These are phyloP conservation scores for Pestalotiopsis sp. DNA, from an alignment of 2,329 filamentous ascomycete species.

Conservation along the genomic window DNA sequence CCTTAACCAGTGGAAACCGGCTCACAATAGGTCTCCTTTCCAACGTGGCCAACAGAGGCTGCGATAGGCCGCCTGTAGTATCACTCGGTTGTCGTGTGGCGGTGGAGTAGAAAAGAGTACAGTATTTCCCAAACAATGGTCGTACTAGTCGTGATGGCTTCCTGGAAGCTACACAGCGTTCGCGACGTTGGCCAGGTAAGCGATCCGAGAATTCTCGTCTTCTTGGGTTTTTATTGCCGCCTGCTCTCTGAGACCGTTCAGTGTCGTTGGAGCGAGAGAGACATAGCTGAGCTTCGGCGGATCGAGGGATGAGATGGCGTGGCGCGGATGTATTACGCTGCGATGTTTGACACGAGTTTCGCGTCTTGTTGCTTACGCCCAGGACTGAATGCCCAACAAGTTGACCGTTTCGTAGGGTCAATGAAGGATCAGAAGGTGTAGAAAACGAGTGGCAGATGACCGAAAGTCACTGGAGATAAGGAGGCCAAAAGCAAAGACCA, in stretches of 20 bases:
- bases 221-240: not conserved
- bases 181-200: not conserved
- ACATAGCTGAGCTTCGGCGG: constrained; percentile 2
- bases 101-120: not conserved
- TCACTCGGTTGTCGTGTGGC: not conserved
- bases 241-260: not conserved
- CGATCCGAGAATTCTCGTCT: not conserved
- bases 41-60: constrained; percentile 2
- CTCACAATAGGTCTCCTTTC: not conserved
- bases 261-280: not conserved
- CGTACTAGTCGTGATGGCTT: not conserved
- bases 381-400: not conserved
- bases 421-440: not conserved
- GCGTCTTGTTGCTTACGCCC: not conserved
- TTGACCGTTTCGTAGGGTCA: not conserved
- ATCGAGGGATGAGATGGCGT: not conserved
- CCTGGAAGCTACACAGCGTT: not conserved
- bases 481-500: not conserved
- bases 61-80: not conserved
- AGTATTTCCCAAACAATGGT: not conserved
- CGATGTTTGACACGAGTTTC: constrained; percentile 4
- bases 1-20: not conserved
- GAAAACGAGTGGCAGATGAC: constrained; percentile 9
- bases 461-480: not conserved
- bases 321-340: not conserved